Base-by-base conservation (phyloP, 306 rosid species). In the Sphenostylis stenocarpa region DNA sequence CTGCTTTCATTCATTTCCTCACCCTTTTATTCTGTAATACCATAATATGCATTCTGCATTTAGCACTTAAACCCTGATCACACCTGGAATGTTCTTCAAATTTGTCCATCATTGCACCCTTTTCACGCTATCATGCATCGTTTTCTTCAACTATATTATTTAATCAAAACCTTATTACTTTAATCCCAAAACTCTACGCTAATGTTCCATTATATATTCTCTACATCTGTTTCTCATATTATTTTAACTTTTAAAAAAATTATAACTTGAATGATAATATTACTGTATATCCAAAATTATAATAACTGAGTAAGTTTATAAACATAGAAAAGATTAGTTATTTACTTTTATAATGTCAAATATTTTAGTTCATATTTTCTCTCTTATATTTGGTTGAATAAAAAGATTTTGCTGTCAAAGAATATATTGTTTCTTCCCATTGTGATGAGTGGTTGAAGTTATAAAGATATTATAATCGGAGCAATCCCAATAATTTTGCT, bases 11-110 rank as follows among this genome's bases (percentile, higher is more conserved):
- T 76, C 48, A 52, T 58, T 43, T 15, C 57, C 16, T 14, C 60
- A 7, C n/a, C 66, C 16, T 15, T 21, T 70, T 31, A 29, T 62
- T 17, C 48, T 17, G 43, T 38, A 64, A 48, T 61, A 11, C 34
- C 17, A 34, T 47, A 53, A 41, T 47, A 47, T 64, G 1, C 15
- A 17, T 24, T 36, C n/a, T 71, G 72, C 20, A 38, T 28, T 61
- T 61, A 60, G 56, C 44, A 16, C 10, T 49, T 82, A 52, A 47
- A 24, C 52, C 29, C 44, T 69, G 70, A 66, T 84, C 81, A 34
- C 76, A 70, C 78, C 85, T 81, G 84, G 88, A 88, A 88, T 88
- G 90, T 89, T 88, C 90, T 74, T 79, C 72, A 6, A 51, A 53
- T 56, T 81, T 82, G 62, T 77, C 74, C n/a, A 19, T 47, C n/a